A percentile compares a stretch with the other conserved stretches of the same genome.
phyloP scores from a whole-genome alignment of 371 early-diverging fungal genomes.

The Syncephalastrum sp. region DNA sequence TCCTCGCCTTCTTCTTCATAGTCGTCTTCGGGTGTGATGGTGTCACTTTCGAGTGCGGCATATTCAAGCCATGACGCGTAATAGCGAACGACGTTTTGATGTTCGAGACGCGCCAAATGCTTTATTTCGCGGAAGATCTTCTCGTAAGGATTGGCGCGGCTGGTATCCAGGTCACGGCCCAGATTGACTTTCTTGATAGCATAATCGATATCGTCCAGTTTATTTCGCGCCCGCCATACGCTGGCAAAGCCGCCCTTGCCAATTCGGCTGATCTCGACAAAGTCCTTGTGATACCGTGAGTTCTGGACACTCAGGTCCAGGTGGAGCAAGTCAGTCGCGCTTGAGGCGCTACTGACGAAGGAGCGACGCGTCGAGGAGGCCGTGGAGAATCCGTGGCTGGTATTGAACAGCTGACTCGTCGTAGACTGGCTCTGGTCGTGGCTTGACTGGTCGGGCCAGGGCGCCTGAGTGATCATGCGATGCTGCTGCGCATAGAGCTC shows the following conservation, averaged over 20 bases:
- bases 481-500: slow-evolving; percentile 1
- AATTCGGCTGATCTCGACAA: slow-evolving; percentile 70
- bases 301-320: slow-evolving; percentile 51
- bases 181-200: slow-evolving; percentile 85
- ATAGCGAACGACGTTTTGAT: slow-evolving; percentile 91
- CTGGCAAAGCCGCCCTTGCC: slow-evolving; percentile 96
- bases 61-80: slow-evolving; percentile 92
- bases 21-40: not conserved
- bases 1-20: not conserved
- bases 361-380: too few species aligned
- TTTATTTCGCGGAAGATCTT: slow-evolving; percentile 92
- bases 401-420: too few species aligned
- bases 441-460: too few species aligned
- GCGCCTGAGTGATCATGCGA: not conserved
- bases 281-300: slow-evolving; percentile 84
- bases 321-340: not conserved
- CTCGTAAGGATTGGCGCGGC: slow-evolving; percentile 54
- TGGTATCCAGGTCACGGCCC: slow-evolving; percentile 35
- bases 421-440: too few species aligned
- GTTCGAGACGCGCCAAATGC: slow-evolving; percentile 82
- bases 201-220: slow-evolving; percentile 81
- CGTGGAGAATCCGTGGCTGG: too few species aligned
- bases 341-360: too few species aligned
- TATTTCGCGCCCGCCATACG: slow-evolving; percentile 74
- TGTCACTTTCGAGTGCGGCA: slow-evolving; percentile 11